These are phyloP conservation scores for Fusarium pseudonygamai DNA, from an alignment of 2,329 filamentous ascomycete species.

Conservation along the genomic window DNA sequence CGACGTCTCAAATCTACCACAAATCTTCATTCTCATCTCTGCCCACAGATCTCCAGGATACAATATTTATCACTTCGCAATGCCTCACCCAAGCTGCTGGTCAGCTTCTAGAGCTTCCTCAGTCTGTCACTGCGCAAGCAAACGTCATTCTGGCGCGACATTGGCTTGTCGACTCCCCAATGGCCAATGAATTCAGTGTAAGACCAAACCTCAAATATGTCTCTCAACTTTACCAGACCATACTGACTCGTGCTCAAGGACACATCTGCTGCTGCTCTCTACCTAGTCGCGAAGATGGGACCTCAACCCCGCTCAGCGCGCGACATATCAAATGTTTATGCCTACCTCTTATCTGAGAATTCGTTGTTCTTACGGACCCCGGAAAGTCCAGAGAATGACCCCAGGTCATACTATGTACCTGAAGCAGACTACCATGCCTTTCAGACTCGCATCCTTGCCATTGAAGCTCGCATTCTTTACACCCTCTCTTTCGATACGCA, in stretches of 20 bases:
- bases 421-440: conserved; percentile 76
- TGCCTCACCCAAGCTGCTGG: conserved; percentile 81
- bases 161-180: conserved; percentile 71
- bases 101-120: conserved; percentile 82
- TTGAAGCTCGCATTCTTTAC: conserved; percentile 81
- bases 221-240: neutral
- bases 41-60: conserved; percentile 75
- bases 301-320: conserved; percentile 78
- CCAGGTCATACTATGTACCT: conserved; percentile 72
- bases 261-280: conserved; percentile 82
- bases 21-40: conserved; percentile 65
- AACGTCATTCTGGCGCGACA: conserved; percentile 84
- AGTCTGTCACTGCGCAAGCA: conserved; percentile 86
- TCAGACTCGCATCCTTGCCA: conserved; percentile 71
- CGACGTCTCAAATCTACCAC: conserved; percentile 73
- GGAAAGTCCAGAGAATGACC: conserved; percentile 49
- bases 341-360: conserved; percentile 75
- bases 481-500: conserved; percentile 84
- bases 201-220: conserved; percentile 11
- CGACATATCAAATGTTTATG: conserved; percentile 85
- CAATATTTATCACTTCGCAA: conserved; percentile 76
- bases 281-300: conserved; percentile 84
- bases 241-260: conserved; percentile 61
- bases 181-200: conserved; percentile 67
- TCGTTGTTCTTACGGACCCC: conserved; percentile 63